Percentiles rank a stretch among this genome's conserved stretches.
Evolutionary conservation across 2,329 filamentous ascomycete genomes (phyloP).

Genomic region (Fusarium falciforme): DNA sequence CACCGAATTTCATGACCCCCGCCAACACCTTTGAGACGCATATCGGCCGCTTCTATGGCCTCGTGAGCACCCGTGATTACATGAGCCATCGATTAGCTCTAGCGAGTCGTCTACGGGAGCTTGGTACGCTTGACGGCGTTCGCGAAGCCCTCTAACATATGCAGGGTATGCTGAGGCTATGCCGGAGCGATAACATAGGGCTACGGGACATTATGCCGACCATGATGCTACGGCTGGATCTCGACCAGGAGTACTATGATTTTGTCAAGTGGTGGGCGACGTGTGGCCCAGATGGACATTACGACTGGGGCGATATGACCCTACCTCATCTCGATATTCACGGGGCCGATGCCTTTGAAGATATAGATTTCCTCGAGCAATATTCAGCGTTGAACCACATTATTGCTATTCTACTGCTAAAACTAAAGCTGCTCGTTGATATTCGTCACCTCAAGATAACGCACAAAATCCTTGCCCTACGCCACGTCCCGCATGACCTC

Average conservation of each 20-base stretch:
- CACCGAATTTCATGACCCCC: constrained; percentile 41
- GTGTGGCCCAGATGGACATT: neutral
- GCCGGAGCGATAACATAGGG: constrained; percentile 37
- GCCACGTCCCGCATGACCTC: neutral
- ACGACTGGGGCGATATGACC: constrained; percentile 7
- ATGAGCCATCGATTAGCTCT: constrained; percentile 40
- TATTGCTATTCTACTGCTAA: constrained; percentile 3
- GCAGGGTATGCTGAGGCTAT: constrained; percentile 48
- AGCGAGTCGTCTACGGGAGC: constrained; percentile 41
- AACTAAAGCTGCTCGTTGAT: constrained; percentile 17
- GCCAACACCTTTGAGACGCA: constrained; percentile 50
- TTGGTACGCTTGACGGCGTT: constrained; percentile 49
- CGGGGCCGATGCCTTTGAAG: neutral
- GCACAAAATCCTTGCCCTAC: constrained; percentile 2
- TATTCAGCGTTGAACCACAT: neutral
- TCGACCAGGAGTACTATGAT: constrained; percentile 60
- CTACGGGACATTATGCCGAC: constrained; percentile 48
- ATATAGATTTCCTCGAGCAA: neutral
- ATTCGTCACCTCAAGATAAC: constrained; percentile 9
- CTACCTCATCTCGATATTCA: neutral
- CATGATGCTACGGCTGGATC: constrained; percentile 55
- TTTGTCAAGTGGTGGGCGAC: constrained; percentile 49
- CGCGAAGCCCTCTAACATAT: constrained; percentile 50
- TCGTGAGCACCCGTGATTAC: constrained; percentile 53
- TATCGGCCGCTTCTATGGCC: constrained; percentile 54